Base-by-base conservation (phyloP, 2,329 filamentous ascomycete genomes). In the Aspergillus caelatus region DNA sequence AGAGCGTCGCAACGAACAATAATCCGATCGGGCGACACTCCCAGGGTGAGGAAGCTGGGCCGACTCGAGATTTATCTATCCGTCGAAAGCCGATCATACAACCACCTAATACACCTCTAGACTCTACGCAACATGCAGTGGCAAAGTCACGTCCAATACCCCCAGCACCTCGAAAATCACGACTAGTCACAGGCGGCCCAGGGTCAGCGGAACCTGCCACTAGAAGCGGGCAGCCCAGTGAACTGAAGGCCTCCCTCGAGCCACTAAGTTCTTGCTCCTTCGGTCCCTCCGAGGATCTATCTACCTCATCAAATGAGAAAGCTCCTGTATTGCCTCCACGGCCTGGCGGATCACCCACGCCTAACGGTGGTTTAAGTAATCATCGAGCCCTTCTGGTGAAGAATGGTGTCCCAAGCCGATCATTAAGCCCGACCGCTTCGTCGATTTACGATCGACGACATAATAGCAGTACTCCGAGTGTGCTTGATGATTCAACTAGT, bases 241-340 rank as follows among this genome's bases (percentile, higher is more conserved):
- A 39, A 55, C 21, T 11, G 36, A 34, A 45, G 57, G 61, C 36
- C 41, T 52, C 21, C 28, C 34, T 21, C 58, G 58, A 62, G 26
- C 55, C 21, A 19, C 26, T 63, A 26, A 72, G 63, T 43, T 62
- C 63, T 34, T 63, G 59, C 19, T 63, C 67, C 6, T 66, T 71
- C 14, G 43, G 67, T 21, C 62, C 36, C 26, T 64, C 68, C 7
- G 66, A 62, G 43, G 43, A 58, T 34, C 62, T 65, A 16, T 58
- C 67, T 53, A 57, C 61, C 12, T 65, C 63, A 11, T 46, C 64
- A 26, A 67, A 70, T 34, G 70, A 72, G 9, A 32, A 39, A 19
- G 70, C 67, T 55, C 73, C 74, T 11, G 65, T 57, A 55, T 65
- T 74, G n/a, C 75, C 75, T 19, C 71, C 72, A 19, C 69, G 75